phyloP scores from a whole-genome alignment of 805 yeast genomes.

The Lipomyces sp. region DNA sequence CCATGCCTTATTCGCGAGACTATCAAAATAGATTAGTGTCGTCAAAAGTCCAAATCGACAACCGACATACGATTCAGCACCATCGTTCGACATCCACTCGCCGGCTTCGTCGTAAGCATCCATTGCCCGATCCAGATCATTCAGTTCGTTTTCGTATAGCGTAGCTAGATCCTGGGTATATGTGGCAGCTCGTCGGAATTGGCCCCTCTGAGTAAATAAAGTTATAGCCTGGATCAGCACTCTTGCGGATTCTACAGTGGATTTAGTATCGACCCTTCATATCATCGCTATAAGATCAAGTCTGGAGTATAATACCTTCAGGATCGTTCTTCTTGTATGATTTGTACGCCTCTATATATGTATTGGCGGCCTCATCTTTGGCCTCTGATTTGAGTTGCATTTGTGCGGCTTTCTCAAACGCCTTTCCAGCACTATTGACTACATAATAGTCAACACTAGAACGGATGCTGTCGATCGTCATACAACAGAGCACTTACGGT shows the following conservation, averaged over 20 bases:
- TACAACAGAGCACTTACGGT: slow-evolving; percentile 43
- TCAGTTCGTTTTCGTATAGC: slow-evolving; percentile 75
- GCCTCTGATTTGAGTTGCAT: slow-evolving; percentile 74
- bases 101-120: slow-evolving; percentile 89
- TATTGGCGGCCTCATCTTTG: slow-evolving; percentile 89
- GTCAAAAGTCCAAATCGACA: slow-evolving; percentile 14
- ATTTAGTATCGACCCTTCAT: neutral
- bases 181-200: slow-evolving; percentile 94
- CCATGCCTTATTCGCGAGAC: slow-evolving; percentile 79
- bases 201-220: slow-evolving; percentile 86
- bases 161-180: slow-evolving; percentile 90
- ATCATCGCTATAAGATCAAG: neutral
- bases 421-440: slow-evolving; percentile 73
- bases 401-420: slow-evolving; percentile 84
- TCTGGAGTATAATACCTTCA: slow-evolving; percentile 39
- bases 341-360: slow-evolving; percentile 88
- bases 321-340: slow-evolving; percentile 77
- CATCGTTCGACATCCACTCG: slow-evolving; percentile 93
- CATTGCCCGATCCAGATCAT: slow-evolving; percentile 70
- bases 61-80: slow-evolving; percentile 72
- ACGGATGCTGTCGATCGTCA: neutral
- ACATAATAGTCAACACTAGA: neutral
- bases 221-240: slow-evolving; percentile 77
- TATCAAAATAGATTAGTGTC: slow-evolving; percentile 6
- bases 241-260: slow-evolving; percentile 64